Base-by-base conservation (phyloP, 1,139 yeast genomes). In the Taphrina populina region DNA sequence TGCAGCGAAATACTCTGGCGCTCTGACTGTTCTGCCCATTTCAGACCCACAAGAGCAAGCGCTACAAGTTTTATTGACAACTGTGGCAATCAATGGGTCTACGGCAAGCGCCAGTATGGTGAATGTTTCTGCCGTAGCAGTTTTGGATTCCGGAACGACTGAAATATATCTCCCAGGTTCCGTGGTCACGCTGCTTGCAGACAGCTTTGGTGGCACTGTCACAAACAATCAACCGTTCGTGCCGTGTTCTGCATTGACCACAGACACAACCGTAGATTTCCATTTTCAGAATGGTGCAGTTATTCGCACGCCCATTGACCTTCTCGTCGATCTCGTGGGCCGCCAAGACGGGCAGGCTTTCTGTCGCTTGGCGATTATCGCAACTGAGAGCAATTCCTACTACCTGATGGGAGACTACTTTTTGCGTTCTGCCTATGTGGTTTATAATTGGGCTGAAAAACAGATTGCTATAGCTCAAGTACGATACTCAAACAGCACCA, bases 341-440 rank as follows among this genome's bases (percentile, higher is more conserved):
- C 58, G 45, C 23, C 30, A 46, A 10, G 11, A 21, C 26, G 62
- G 61, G 21, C 49, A 26, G 11, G 29, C 27, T 17, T 56, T 41
- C 30, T 59, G 61, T 20, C 49, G 36, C 8, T n/a, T 59, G 24
- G 36, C 55, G 4, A 41, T 59, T 20, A 21, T 56, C 15, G 44
- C 52, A 26, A 39, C 37, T 36, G 20, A 26, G 21, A 55, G 40
- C 32, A 34, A 51, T 39, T 44, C 52, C 19, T 55, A 47, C 15
- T 32, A 23, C 40, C 71, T 79, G 13, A 66, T 87, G 11, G 96
- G 96, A 43, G 95, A 86, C 68, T 77, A 82, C 32, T 81, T 87
- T 69, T 71, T 88, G 64, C 76, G 87, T 60, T 74, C 79, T 53
- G 88, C 86, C 7, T 88, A 88, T 66, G 79, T 82, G 54, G 95